These are phyloP conservation scores for Clarireedia monteithiana DNA, from an alignment of 2,329 filamentous ascomycete genomes.

Conservation along the genomic window DNA sequence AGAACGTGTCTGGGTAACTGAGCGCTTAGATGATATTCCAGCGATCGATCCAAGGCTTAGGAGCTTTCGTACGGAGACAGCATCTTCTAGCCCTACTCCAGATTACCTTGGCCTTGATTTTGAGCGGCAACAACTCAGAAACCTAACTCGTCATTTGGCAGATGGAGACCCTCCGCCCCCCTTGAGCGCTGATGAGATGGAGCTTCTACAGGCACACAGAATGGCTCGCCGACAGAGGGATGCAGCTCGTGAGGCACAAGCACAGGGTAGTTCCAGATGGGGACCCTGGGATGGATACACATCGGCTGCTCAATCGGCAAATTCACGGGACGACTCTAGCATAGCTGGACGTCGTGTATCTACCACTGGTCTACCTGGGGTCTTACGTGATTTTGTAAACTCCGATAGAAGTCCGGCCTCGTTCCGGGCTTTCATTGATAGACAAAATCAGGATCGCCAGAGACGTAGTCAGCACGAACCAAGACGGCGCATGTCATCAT, in stretches of 20 bases:
- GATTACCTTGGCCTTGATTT: conserved; percentile 24
- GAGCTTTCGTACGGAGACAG: conserved; percentile 19
- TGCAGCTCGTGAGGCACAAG: conserved; percentile 17
- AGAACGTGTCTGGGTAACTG: conserved; percentile 22
- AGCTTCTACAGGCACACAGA: conserved; percentile 49
- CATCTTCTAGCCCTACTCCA: conserved; percentile 20
- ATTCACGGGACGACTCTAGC: conserved; percentile 9
- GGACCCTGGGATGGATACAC: conserved; percentile 14
- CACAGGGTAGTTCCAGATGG: conserved; percentile 15
- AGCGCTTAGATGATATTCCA: conserved; percentile 15
- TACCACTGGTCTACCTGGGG: conserved; percentile 19
- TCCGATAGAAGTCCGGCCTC: conserved; percentile 25
- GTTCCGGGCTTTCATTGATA: conserved; percentile 28
- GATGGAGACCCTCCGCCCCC: conserved; percentile 42
- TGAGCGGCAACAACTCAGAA: conserved; percentile 24
- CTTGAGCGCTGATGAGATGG: conserved; percentile 45
- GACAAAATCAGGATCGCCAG: conserved; percentile 29
- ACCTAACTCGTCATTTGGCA: conserved; percentile 23
- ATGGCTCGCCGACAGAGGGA: conserved; percentile 40
- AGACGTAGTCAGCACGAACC: conserved; percentile 21
- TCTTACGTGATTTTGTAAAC: conserved; percentile 27
- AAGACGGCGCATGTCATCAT: conserved; percentile 22
- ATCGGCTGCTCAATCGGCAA: conserved; percentile 3
- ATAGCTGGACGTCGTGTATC: conserved; percentile 18
- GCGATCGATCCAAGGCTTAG: conserved; percentile 25